Evolutionary conservation across 805 yeast species (phyloP), one percentile per base, ranked within the genome.

Genomic region (Wickerhamomyces bovis): DNA sequence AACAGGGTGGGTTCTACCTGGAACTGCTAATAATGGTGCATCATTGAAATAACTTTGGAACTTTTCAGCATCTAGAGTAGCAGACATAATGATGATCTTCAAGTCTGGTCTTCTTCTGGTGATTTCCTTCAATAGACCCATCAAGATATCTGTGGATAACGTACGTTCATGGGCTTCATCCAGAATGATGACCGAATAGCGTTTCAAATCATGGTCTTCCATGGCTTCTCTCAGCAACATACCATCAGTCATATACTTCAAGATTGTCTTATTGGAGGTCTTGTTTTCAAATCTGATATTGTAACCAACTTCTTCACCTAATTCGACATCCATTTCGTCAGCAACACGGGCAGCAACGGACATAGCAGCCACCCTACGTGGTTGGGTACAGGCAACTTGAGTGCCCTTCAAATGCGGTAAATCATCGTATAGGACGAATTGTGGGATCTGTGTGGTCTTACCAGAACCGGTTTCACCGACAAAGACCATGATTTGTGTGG

Each of bases 381-480:
- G 99, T 56, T 78, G 92, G 0, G 98, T 90, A 80, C 97, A 90
- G 1, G 97, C 98, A 45, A 92, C 92, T 68, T 83, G 92, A 15
- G 81, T 81, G 6, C 92, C 90, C 44, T 70, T 69, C 54, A 89
- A 71, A 60, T 89, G 96, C 16, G 97, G 96, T 77, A 92, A 77
- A 57, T 90, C 98, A 64, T 94, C 97, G 59, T 79, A 89, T 8
- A 72, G 56, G 20, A 92, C 97, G 68, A 90, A 94, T 68, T 92
- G 99, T 3, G 99, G 98, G 53, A 92, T 90, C 70, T 92, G 99
- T 1, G 99, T 92, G 22, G 98, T 92, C 68, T 92, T 92, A 78
- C 99, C 99, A 26, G 97, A 89, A 71, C 99, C 99, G 6, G 99
- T 92, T 65, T 92, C 99, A 73, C 99, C 99, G 44, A 94, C 98